A percentile compares a stretch with the other conserved stretches of the same genome.
phyloP scores from a whole-genome alignment of 1,284 basidiomycete species.

The Pascua sp. region DNA sequence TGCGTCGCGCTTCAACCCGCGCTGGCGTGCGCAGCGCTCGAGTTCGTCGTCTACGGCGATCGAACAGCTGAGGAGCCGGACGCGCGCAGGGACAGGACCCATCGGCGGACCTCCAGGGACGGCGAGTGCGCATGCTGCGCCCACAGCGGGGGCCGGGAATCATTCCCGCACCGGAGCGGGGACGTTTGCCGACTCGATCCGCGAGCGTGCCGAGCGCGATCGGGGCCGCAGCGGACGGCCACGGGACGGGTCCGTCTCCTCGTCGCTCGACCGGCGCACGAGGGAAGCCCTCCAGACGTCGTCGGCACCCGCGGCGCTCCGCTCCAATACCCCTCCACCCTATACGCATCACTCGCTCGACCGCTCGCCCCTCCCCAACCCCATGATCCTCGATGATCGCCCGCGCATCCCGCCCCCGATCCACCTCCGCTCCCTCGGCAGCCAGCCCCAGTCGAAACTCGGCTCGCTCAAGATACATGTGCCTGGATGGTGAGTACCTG shows the following conservation, averaged over 20 bases:
- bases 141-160: no score
- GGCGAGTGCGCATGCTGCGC: no score
- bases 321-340: conserved; percentile 25
- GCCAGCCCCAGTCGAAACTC: conserved; percentile 25
- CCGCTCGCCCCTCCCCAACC: conserved; percentile 30
- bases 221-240: no score
- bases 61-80: conserved; percentile 3
- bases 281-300: conserved; percentile 1
- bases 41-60: conserved; percentile 1
- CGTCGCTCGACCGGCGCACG: neutral
- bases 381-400: conserved; percentile 31
- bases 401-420: conserved; percentile 42
- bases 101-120: no score
- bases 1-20: no score
- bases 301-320: conserved; percentile 1
- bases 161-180: no score
- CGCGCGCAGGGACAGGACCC: neutral
- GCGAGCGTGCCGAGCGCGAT: no score
- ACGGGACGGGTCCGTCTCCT: no score
- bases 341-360: conserved; percentile 37
- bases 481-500: conserved; percentile 36
- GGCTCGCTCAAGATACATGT: conserved; percentile 38
- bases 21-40: no score
- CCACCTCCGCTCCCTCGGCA: conserved; percentile 32
- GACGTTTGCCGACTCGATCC: no score